phyloP scores from a whole-genome alignment of 768 basidiomycete species.

The Boletus sensibilis region DNA sequence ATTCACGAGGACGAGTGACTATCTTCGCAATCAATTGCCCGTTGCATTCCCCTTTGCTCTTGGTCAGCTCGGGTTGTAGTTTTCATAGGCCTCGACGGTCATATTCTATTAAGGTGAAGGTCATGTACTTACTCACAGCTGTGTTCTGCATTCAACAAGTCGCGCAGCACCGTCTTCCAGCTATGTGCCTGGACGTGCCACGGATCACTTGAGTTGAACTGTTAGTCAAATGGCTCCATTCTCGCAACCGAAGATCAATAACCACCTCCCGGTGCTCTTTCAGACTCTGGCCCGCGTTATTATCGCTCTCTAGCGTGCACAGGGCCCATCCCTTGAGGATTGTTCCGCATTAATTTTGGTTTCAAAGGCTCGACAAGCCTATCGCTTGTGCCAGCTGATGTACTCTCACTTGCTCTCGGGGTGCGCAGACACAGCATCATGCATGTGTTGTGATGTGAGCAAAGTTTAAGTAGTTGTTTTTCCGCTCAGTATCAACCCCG shows the following conservation, averaged over 20 bases:
- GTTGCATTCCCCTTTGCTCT: not conserved
- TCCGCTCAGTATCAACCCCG: not conserved
- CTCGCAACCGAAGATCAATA: not conserved
- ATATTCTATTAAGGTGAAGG: slow-evolving; percentile 2
- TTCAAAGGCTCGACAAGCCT: not conserved
- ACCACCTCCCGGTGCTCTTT: not conserved
- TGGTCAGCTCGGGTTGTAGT: not conserved
- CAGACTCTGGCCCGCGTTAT: too few relatives aligned
- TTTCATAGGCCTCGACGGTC: not conserved
- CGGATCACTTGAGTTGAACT: not conserved
- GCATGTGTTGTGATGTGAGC: not conserved
- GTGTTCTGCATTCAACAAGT: slow-evolving; percentile 6
- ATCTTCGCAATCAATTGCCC: not conserved
- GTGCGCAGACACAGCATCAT: not conserved
- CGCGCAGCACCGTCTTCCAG: not conserved
- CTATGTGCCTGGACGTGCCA: not conserved
- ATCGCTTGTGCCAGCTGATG: not conserved
- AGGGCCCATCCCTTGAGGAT: not conserved
- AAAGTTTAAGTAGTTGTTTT: not conserved
- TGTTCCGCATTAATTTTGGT: not conserved
- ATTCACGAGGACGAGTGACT: slow-evolving; percentile 53
- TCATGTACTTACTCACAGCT: not conserved
- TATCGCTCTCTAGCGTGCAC: not conserved
- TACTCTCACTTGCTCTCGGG: not conserved
- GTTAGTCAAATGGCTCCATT: not conserved